Base-by-base conservation (phyloP, 441 rosid species). In the Biscutella laevigata region DNA sequence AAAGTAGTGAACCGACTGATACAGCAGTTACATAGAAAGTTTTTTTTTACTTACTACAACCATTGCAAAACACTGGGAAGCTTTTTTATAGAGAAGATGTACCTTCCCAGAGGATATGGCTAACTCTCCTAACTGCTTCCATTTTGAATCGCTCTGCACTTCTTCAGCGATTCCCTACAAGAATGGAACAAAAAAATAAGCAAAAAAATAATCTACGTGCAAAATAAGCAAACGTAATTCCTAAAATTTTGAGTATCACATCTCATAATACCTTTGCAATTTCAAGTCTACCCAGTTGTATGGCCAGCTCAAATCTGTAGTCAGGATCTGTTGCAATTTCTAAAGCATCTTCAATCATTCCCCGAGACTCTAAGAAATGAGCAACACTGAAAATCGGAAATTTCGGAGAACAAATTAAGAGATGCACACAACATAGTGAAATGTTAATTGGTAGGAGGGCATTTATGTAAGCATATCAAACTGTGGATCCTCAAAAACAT, bases 61-160 rank as follows among this genome's bases (percentile, higher is more conserved):
- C 24, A 28, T 21, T 34, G 28, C 19, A 20, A 34, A 44, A 27
- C 41, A 10, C 11, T 36, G 12, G 33, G 42, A 25, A 32, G 6
- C 24, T 0, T 9, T 27, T 19, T 12, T 17, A 14, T 11, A 16
- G 19, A 39, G 8, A 48, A 38, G 30, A 20, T 12, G 11, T 68
- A 88, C 98, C 94, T 88, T 86, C 61, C 98, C 98, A 51, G 80
- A 72, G 54, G 98, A 92, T 94, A 92, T 80, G 45, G 97, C 94
- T 64, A 92, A 76, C 56, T 92, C 89, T 61, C 98, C 98, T 59
- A 92, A 71, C 73, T 88, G 98, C 77, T 88, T 88, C 98, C 98
- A 92, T 68, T 88, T 92, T 25, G 89, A 82, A 67, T 88, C 98
- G 3, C 88, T 80, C 65, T 85, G 88, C 49, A 73, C 95, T 64